Evolutionary conservation across 306 rosid genomes (phyloP).

Genomic region (Trichosanthes cucumerina): DNA sequence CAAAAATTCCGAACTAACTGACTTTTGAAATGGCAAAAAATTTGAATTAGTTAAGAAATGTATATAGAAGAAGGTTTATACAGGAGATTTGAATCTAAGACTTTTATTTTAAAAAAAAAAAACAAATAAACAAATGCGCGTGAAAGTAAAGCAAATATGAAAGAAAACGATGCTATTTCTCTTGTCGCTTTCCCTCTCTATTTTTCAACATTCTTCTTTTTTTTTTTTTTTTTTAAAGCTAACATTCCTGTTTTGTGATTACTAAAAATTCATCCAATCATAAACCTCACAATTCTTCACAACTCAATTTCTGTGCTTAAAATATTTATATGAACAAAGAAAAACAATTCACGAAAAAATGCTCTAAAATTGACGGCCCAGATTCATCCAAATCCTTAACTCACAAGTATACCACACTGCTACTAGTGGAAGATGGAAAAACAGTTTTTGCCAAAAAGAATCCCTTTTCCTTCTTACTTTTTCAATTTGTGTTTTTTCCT

Average conservation of each 20-base stretch:
- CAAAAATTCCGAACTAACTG: too few relatives aligned
- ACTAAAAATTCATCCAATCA: background rate
- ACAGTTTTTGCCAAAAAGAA: background rate
- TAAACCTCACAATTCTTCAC: background rate
- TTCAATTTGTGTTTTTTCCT: background rate
- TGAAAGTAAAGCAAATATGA: constrained; percentile 6
- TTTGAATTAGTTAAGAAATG: too few relatives aligned
- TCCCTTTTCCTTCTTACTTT: background rate
- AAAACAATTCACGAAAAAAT: background rate
- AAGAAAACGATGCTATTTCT: background rate
- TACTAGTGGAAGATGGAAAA: background rate
- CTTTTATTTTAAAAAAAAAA: too few relatives aligned
- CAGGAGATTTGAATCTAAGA: too few relatives aligned
- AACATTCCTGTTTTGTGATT: background rate
- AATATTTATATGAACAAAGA: background rate
- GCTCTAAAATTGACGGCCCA: background rate
- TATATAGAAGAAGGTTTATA: too few relatives aligned
- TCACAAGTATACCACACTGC: background rate
- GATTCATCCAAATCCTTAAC: background rate
- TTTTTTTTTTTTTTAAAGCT: too few relatives aligned
- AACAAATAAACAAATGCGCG: background rate
- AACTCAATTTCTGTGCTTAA: background rate
- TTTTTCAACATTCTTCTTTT: background rate
- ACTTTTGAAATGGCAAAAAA: too few relatives aligned
- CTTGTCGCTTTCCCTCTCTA: background rate